Percentiles rank a stretch among this genome's conserved stretches.
Evolutionary conservation across 2,329 filamentous ascomycete genomes (phyloP).

Genomic region (Dactylellina sp.): DNA sequence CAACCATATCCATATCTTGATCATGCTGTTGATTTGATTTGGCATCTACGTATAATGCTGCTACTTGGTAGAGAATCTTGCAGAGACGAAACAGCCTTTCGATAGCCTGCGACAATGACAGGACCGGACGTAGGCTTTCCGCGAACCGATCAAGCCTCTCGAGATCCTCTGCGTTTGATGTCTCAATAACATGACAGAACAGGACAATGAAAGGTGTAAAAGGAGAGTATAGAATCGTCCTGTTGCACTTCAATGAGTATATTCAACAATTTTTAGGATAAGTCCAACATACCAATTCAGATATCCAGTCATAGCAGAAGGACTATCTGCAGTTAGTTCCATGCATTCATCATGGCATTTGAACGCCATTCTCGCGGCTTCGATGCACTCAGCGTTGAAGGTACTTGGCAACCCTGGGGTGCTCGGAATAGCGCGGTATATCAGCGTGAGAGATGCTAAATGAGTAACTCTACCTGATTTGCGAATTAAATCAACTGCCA

Average conservation of each 20-base stretch:
- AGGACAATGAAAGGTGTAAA: constrained; percentile 61
- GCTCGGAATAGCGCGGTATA: constrained; percentile 60
- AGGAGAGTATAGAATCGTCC: constrained; percentile 58
- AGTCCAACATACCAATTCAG: constrained; percentile 36
- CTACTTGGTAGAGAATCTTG: constrained; percentile 72
- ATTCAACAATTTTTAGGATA: too few relatives aligned
- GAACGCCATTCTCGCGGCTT: constrained; percentile 58
- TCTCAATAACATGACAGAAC: constrained; percentile 64
- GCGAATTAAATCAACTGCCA: constrained; percentile 54
- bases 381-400: constrained; percentile 60
- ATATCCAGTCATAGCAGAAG: constrained; percentile 43
- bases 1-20: constrained; percentile 67
- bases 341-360: constrained; percentile 58
- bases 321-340: constrained; percentile 11
- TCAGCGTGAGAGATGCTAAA: constrained; percentile 60
- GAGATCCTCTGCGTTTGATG: constrained; percentile 69
- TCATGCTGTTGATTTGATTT: constrained; percentile 68
- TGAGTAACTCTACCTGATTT: constrained; percentile 57
- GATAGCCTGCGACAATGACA: constrained; percentile 70
- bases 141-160: constrained; percentile 70
- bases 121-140: constrained; percentile 61
- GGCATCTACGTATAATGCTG: constrained; percentile 72
- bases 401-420: constrained; percentile 46
- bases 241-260: background rate
- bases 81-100: constrained; percentile 73